These are phyloP conservation scores for Penicillium concentricum DNA, from an alignment of 2,329 filamentous ascomycete species.

Conservation along the genomic window DNA sequence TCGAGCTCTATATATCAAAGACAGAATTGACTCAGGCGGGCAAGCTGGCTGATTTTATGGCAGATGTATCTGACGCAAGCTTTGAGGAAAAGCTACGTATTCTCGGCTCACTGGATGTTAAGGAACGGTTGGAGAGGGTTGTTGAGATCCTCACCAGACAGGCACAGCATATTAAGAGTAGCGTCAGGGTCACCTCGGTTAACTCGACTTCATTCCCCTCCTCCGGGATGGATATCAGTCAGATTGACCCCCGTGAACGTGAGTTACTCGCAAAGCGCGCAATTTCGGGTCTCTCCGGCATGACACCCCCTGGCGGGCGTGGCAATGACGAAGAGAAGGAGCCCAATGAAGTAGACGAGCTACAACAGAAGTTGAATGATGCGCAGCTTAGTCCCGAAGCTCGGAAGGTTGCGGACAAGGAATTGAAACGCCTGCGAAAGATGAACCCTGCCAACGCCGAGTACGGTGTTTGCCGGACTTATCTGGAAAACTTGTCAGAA, in stretches of 20 bases:
- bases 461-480: conserved; percentile 89
- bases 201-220: conserved; percentile 65
- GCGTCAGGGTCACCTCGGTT: conserved; percentile 78
- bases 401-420: conserved; percentile 83
- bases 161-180: conserved; percentile 79
- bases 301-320: conserved; percentile 44
- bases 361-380: conserved; percentile 81
- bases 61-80: conserved; percentile 80
- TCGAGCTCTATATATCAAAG: conserved; percentile 82
- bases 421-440: conserved; percentile 83
- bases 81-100: conserved; percentile 91
- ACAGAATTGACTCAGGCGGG: conserved; percentile 82
- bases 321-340: conserved; percentile 71
- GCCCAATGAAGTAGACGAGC: conserved; percentile 82
- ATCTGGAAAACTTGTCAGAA: conserved; percentile 88
- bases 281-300: conserved; percentile 45
- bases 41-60: conserved; percentile 91
- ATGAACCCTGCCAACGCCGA: conserved; percentile 97
- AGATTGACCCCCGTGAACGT: conserved; percentile 49
- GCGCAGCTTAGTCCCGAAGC: conserved; percentile 81
- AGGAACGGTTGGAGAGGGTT: conserved; percentile 74
- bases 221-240: conserved; percentile 57
- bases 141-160: conserved; percentile 82
- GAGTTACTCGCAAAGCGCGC: conserved; percentile 44
- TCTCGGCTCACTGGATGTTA: conserved; percentile 75